These are phyloP conservation scores for Coix lacrymajobi DNA, from an alignment of 176 grass and related monocot genomes.

Conservation along the genomic window DNA sequence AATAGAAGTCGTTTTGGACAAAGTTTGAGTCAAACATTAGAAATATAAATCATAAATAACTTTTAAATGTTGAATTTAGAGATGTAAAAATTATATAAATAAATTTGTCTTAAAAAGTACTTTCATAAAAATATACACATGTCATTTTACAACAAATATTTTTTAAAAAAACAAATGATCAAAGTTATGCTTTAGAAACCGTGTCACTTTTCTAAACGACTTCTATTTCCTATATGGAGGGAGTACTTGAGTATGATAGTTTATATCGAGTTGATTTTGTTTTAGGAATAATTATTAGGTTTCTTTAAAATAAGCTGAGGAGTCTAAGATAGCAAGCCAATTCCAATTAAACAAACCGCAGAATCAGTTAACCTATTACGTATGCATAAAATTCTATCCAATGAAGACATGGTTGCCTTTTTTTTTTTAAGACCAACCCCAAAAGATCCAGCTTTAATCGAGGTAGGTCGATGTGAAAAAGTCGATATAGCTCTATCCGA, in stretches of 20 bases:
- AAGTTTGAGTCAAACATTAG: too few relatives aligned
- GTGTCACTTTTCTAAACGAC: too few relatives aligned
- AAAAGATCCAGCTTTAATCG: background rate
- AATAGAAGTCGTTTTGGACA: too few relatives aligned
- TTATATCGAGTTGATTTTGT: background rate
- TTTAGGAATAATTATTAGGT: background rate
- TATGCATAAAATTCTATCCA: background rate
- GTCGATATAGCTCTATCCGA: background rate
- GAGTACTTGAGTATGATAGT: constrained; percentile 4
- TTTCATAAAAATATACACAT: too few relatives aligned
- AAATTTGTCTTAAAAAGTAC: too few relatives aligned
- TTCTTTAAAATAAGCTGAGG: background rate
- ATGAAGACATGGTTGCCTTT: background rate
- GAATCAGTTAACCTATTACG: background rate
- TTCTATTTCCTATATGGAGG: too few relatives aligned
- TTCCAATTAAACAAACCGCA: background rate
- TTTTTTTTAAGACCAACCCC: background rate
- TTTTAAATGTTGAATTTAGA: too few relatives aligned
- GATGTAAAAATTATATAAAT: too few relatives aligned
- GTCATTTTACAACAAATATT: too few relatives aligned
- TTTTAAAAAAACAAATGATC: too few relatives aligned
- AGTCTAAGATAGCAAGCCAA: background rate
- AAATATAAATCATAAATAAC: too few relatives aligned
- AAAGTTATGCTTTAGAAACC: too few relatives aligned
- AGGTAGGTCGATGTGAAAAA: background rate